phyloP scores from a whole-genome alignment of 2,329 filamentous ascomycete species.

The Talaromyces verruculosus region DNA sequence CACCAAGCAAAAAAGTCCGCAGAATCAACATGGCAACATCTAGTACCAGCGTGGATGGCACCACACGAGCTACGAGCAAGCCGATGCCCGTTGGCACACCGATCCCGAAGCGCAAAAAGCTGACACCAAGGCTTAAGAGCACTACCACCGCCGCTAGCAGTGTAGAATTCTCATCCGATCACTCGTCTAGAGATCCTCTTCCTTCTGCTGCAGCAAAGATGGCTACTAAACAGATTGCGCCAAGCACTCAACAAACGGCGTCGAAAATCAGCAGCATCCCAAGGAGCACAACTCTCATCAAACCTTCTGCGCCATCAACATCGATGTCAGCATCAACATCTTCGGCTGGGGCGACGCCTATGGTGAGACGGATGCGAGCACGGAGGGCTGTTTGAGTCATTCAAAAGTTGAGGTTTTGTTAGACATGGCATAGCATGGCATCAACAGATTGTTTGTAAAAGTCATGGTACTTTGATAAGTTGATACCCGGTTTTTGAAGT shows the following conservation, averaged over 20 bases:
- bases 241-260: conserved; percentile 24
- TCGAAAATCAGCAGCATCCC: conserved; percentile 24
- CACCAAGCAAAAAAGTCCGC: conserved; percentile 22
- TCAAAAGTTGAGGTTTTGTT: not conserved
- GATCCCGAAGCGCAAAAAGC: conserved; percentile 34
- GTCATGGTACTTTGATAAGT: not conserved
- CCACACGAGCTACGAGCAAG: conserved; percentile 6
- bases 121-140: conserved; percentile 37
- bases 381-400: conserved; percentile 12
- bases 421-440: not conserved
- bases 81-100: conserved; percentile 26
- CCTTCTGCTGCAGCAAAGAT: not conserved
- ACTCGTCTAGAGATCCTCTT: not conserved
- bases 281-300: conserved; percentile 33
- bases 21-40: conserved; percentile 15
- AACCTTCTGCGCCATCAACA: conserved; percentile 25
- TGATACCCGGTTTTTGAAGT: conserved; percentile 12
- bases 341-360: conserved; percentile 39
- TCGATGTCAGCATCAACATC: not conserved
- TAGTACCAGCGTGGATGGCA: not conserved
- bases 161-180: not conserved
- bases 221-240: not conserved
- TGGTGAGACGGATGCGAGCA: conserved; percentile 35
- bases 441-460: not conserved
- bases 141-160: conserved; percentile 22